Evolutionary conservation across 2,329 filamentous ascomycete species (phyloP), one percentile per base, ranked within the genome.

Genomic region (Incumbomyces delicatus): DNA sequence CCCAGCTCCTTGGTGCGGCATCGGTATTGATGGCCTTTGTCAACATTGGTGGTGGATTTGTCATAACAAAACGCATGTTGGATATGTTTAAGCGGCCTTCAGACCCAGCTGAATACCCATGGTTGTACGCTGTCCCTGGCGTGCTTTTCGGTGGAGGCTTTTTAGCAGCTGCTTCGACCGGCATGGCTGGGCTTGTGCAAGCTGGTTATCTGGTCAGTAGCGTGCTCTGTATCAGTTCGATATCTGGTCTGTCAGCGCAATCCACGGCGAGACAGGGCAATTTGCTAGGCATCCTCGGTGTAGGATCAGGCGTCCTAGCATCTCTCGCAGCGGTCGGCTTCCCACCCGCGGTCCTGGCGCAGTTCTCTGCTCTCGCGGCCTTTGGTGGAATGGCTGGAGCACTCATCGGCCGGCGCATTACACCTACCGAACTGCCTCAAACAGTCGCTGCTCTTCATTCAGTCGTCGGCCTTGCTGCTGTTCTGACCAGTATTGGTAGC

Each of bases 31-130:
- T 95, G 16, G 87, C 87, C 0, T 94, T 92, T 60, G 85, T 94
- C 52, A 94, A 94, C 54, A 81, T 95, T 2, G 83, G 85, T 0
- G 88, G 88, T 48, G 88, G 88, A 0, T 95, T 95, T 51, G 84
- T 94, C 36, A 87, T 95, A 50, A 94, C 87, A 2, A 94, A 94
- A 67, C 77, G 88, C 52, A 95, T 95, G 88, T 72, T 95, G 36
- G 87, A 94, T 62, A 90, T 90, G 85, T 90, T 90, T 62, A 85
- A 84, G 61, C 77, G 85, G 11, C 83, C 86, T 20, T 92, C 86
- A 3, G 88, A 94, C 56, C 88, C 87, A 29, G 80, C 84, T 0
- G 88, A 95, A 62, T 94, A 90, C 54, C 85, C 85, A 0, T 94
- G 85, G 85, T 69, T 94, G 1, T 94, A 92, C 59, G 84, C 80